These are phyloP conservation scores for Quercus engelmannii DNA, from an alignment of 306 rosid genomes.

Conservation along the genomic window DNA sequence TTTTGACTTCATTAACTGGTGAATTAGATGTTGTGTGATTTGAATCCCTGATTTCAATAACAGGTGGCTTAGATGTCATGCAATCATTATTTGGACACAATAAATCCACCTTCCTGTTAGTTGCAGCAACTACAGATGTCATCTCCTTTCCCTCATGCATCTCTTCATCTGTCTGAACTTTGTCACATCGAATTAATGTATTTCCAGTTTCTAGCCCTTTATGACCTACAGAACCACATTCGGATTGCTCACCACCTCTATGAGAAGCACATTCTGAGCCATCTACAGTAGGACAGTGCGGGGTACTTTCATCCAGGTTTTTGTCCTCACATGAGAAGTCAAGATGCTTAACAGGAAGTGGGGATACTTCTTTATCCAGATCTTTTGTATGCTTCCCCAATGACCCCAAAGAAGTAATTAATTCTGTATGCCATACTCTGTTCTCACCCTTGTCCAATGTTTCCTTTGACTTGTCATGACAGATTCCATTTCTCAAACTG, in stretches of 20 bases:
- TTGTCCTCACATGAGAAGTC: constrained; percentile 78
- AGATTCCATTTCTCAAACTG: constrained; percentile 36
- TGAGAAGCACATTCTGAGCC: constrained; percentile 22
- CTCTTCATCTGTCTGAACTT: constrained; percentile 35
- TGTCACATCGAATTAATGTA: constrained; percentile 1
- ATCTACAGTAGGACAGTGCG: constrained; percentile 24
- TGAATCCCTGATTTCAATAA: constrained; percentile 25
- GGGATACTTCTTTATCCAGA: constrained; percentile 46
- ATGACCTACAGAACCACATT: constrained; percentile 23
- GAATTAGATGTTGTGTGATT: constrained; percentile 34
- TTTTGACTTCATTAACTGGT: constrained; percentile 33
- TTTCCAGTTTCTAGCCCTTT: constrained; percentile 11
- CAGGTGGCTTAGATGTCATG: constrained; percentile 38
- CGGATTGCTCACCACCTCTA: constrained; percentile 33
- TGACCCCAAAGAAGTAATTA: constrained; percentile 30
- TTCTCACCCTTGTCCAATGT: constrained; percentile 40
- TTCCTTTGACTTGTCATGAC: constrained; percentile 49
- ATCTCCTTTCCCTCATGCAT: constrained; percentile 30
- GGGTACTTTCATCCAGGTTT: constrained; percentile 42
- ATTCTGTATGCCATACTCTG: constrained; percentile 26
- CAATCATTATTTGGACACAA: constrained; percentile 31
- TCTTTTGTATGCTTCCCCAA: constrained; percentile 40
- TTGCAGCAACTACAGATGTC: constrained; percentile 24
- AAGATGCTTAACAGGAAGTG: constrained; percentile 84
- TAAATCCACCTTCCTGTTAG: constrained; percentile 21